Percentiles rank a stretch among this genome's conserved stretches.
phyloP scores from a whole-genome alignment of 2,329 filamentous ascomycete species.

The Pochonia chlamydosporia region DNA sequence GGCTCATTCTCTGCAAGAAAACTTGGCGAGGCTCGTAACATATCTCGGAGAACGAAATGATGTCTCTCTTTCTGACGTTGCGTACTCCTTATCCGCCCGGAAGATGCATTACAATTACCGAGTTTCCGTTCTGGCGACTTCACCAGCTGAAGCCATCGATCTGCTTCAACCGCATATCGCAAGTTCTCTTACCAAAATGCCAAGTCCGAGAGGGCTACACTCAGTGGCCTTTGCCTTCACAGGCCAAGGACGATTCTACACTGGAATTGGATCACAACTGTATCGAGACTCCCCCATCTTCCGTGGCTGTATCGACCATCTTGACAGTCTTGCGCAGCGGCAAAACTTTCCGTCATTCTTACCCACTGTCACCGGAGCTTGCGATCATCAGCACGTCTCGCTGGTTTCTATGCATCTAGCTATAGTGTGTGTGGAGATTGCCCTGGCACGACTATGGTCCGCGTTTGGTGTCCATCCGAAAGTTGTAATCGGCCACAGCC shows the following conservation, averaged over 20 bases:
- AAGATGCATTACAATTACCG: neutral
- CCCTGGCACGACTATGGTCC: conserved; percentile 48
- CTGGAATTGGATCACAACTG: conserved; percentile 44
- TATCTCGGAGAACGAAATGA: neutral
- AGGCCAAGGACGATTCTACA: conserved; percentile 49
- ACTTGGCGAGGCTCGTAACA: neutral
- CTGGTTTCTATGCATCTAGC: conserved; percentile 42
- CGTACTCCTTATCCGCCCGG: neutral
- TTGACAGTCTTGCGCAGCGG: too few relatives aligned
- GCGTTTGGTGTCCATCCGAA: conserved; percentile 47
- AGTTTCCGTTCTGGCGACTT: neutral
- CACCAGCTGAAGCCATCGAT: too few relatives aligned
- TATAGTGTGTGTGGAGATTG: conserved; percentile 51
- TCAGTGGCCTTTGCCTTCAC: conserved; percentile 46
- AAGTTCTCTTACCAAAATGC: too few relatives aligned
- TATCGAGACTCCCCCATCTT: too few relatives aligned
- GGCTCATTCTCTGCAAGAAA: conserved; percentile 18
- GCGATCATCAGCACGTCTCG: conserved; percentile 44
- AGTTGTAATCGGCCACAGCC: conserved; percentile 55
- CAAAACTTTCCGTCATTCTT: conserved; percentile 41
- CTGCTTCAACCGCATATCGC: too few relatives aligned
- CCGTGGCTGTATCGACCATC: too few relatives aligned
- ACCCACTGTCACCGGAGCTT: too few relatives aligned
- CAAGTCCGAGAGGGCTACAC: too few relatives aligned
- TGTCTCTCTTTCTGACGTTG: neutral